Percentiles rank a stretch among this genome's conserved stretches.
phyloP scores from a whole-genome alignment of 2,329 filamentous ascomycete genomes.

The Neophaeococcomyces mojaviensis region DNA sequence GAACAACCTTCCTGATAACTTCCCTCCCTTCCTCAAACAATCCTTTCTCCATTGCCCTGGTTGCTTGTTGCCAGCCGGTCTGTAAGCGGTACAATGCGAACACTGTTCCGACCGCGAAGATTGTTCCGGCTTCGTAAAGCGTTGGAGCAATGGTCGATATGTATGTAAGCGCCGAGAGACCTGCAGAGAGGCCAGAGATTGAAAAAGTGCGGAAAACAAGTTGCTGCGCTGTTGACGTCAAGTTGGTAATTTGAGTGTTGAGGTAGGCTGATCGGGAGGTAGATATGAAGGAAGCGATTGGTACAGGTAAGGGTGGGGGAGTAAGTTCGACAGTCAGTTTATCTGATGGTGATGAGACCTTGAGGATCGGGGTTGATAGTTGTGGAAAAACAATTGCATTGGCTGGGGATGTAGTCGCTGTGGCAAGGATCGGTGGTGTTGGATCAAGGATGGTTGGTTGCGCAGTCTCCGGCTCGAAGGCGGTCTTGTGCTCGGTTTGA shows the following conservation, averaged over 20 bases:
- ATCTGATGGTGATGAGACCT: not conserved
- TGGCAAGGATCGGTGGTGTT: constrained; percentile 3
- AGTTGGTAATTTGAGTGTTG: constrained; percentile 58
- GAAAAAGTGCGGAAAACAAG: constrained; percentile 69
- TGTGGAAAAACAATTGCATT: not conserved
- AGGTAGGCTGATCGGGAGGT: constrained; percentile 61
- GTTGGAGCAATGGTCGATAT: constrained; percentile 45
- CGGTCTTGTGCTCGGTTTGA: constrained; percentile 3
- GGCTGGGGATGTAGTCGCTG: constrained; percentile 1
- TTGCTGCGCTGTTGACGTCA: constrained; percentile 66
- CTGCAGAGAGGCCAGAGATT: constrained; percentile 50
- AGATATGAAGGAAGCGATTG: constrained; percentile 72
- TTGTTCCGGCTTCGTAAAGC: constrained; percentile 51
- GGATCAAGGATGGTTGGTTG: constrained; percentile 3
- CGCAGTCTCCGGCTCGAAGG: constrained; percentile 7
- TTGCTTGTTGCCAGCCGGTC: constrained; percentile 49
- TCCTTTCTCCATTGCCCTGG: constrained; percentile 44
- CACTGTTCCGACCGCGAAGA: constrained; percentile 52
- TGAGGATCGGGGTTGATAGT: constrained; percentile 7
- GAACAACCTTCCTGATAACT: constrained; percentile 49
- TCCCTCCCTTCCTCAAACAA: constrained; percentile 51
- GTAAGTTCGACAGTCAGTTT: constrained; percentile 9
- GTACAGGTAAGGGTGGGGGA: constrained; percentile 22
- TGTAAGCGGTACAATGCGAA: constrained; percentile 53
- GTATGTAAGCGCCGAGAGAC: constrained; percentile 50